These are phyloP conservation scores for Galerina marginata DNA, from an alignment of 768 basidiomycete genomes.

Conservation along the genomic window DNA sequence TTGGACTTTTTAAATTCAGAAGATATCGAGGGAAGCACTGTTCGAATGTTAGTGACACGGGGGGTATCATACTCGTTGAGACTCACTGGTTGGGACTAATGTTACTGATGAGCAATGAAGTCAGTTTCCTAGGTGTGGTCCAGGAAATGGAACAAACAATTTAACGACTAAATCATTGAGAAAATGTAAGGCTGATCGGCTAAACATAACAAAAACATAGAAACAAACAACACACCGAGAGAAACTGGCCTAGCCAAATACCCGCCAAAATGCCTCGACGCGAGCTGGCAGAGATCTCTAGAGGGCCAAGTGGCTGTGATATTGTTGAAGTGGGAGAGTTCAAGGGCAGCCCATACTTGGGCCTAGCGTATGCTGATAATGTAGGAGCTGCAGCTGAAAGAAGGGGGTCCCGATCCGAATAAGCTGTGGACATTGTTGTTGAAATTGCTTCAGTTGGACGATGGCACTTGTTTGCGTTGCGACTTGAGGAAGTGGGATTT, in stretches of 20 bases:
- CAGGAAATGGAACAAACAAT: slow-evolving; percentile 28
- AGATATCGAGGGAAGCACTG: slow-evolving; percentile 78
- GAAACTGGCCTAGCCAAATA: slow-evolving; percentile 75
- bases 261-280: slow-evolving; percentile 73
- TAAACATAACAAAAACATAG: background rate
- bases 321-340: slow-evolving; percentile 18
- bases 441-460: background rate
- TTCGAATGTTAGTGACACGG: background rate
- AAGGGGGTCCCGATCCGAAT: slow-evolving; percentile 23
- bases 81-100: slow-evolving; percentile 75
- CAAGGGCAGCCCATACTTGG: slow-evolving; percentile 20
- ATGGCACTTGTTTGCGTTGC: background rate
- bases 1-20: slow-evolving; percentile 78
- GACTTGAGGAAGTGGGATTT: background rate
- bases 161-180: slow-evolving; percentile 34
- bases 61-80: background rate
- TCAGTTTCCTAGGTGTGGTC: background rate
- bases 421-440: slow-evolving; percentile 13
- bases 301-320: slow-evolving; percentile 50
- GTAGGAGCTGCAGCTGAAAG: slow-evolving; percentile 12
- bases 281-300: slow-evolving; percentile 63
- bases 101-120: slow-evolving; percentile 50
- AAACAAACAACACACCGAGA: slow-evolving; percentile 57
- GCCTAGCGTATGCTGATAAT: slow-evolving; percentile 4
- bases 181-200: background rate